Conservation (phyloP, 192 early-diverging fungal genomes). For the Mycoemilia scoparia region DNA sequence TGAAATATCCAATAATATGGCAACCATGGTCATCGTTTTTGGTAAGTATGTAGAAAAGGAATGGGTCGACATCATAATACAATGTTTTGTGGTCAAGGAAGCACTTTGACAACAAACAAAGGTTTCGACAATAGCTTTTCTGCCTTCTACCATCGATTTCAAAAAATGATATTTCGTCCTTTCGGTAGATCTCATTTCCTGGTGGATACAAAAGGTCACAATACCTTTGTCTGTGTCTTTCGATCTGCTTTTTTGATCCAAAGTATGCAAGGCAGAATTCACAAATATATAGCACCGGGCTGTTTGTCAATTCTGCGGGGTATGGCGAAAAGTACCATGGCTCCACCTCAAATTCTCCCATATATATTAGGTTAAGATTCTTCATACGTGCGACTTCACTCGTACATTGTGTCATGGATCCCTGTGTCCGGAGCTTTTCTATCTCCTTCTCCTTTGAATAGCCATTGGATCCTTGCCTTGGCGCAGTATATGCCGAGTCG, state of each 20-base stretch:
- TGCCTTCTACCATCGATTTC: slow-evolving; percentile 95
- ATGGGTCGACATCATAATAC: slow-evolving; percentile 97
- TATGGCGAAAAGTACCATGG: slow-evolving; percentile 99
- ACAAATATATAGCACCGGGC: slow-evolving; percentile 74
- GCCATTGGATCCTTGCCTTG: slow-evolving; percentile 4
- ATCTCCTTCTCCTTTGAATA: slow-evolving; percentile 95
- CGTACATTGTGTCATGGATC: slow-evolving; percentile 95
- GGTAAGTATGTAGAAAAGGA: slow-evolving; percentile 94
- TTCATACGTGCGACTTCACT: slow-evolving; percentile 86
- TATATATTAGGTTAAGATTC: slow-evolving; percentile 89
- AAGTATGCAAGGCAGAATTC: slow-evolving; percentile 87
- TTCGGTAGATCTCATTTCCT: slow-evolving; percentile 97
- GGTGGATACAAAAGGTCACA: slow-evolving; percentile 90
- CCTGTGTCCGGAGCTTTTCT: slow-evolving; percentile 78
- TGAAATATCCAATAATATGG: slow-evolving; percentile 95
- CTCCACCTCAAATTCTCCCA: slow-evolving; percentile 82
- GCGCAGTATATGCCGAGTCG: slow-evolving; percentile 20
- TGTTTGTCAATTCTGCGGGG: slow-evolving; percentile 66
- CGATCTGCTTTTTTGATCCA: slow-evolving; percentile 49
- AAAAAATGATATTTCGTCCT: slow-evolving; percentile 83
- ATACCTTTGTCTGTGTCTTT: slow-evolving; percentile 64
- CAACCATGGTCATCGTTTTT: slow-evolving; percentile 66
- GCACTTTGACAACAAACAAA: slow-evolving; percentile 88
- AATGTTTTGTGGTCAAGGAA: slow-evolving; percentile 99
- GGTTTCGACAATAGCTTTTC: slow-evolving; percentile 81